These are phyloP conservation scores for Sarcodon sp. DNA, from an alignment of 768 basidiomycete species.

Conservation along the genomic window DNA sequence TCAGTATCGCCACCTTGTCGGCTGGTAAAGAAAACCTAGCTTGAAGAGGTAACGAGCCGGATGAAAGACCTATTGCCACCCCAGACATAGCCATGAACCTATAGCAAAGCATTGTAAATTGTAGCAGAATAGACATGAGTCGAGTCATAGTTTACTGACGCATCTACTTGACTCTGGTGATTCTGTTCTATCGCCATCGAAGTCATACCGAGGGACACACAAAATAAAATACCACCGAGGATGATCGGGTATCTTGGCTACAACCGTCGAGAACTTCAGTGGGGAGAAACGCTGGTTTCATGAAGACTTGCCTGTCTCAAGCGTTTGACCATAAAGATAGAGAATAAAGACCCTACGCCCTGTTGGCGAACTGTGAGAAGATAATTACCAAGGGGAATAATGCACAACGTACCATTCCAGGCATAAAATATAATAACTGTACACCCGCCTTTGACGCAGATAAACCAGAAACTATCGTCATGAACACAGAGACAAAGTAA, in stretches of 20 bases:
- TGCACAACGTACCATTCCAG: slow-evolving; percentile 25
- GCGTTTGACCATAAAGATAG: slow-evolving; percentile 21
- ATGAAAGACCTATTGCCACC: slow-evolving; percentile 26
- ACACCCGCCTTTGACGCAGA: slow-evolving; percentile 27
- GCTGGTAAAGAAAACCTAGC: slow-evolving; percentile 30
- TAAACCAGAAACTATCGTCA: slow-evolving; percentile 29
- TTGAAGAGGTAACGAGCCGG: slow-evolving; percentile 27
- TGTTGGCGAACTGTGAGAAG: slow-evolving; percentile 4
- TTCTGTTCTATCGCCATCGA: slow-evolving; percentile 26
- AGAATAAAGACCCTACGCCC: slow-evolving; percentile 24
- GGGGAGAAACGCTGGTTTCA: not conserved
- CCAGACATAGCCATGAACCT: slow-evolving; percentile 34
- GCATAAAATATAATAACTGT: slow-evolving; percentile 39
- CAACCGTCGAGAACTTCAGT: not conserved
- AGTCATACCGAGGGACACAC: slow-evolving; percentile 29
- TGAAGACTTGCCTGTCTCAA: slow-evolving; percentile 21
- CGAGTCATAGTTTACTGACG: slow-evolving; percentile 12
- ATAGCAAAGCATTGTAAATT: not conserved
- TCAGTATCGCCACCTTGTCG: slow-evolving; percentile 27
- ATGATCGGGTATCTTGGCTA: slow-evolving; percentile 31
- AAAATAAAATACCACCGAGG: slow-evolving; percentile 22
- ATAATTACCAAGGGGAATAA: not conserved
- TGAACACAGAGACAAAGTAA: slow-evolving; percentile 42
- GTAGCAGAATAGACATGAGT: not conserved
- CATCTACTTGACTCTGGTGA: slow-evolving; percentile 20